A percentile compares a stretch with the other conserved stretches of the same genome.
phyloP scores from a whole-genome alignment of 805 yeast genomes.

The Sungouiella blattae region DNA sequence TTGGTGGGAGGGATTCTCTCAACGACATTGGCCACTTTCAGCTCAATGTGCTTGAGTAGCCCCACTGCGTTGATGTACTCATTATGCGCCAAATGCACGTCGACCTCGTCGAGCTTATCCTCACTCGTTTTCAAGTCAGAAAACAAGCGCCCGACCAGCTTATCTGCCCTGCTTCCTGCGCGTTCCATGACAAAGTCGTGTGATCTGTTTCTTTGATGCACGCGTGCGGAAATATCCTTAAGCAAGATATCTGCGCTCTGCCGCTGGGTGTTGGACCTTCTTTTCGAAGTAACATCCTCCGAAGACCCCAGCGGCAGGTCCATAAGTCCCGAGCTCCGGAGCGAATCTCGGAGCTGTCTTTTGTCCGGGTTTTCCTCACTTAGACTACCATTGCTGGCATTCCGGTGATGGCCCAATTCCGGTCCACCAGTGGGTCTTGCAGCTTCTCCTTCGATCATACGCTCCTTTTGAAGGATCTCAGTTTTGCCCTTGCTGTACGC shows the following conservation, averaged over 20 bases:
- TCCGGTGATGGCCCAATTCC: constrained; percentile 7
- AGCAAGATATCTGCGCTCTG: constrained; percentile 41
- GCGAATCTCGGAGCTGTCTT: constrained; percentile 36
- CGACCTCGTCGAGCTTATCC: constrained; percentile 65
- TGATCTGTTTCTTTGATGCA: constrained; percentile 58
- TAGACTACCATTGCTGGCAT: constrained; percentile 9
- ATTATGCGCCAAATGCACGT: constrained; percentile 61
- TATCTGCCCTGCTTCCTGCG: not conserved
- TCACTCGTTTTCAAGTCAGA: constrained; percentile 52
- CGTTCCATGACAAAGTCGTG: constrained; percentile 33
- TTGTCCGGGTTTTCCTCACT: constrained; percentile 32
- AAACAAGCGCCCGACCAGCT: constrained; percentile 26
- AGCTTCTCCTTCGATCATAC: constrained; percentile 19
- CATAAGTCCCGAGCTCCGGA: constrained; percentile 41
- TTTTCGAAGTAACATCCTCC: constrained; percentile 7
- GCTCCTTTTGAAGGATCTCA: constrained; percentile 38
- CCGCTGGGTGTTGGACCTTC: constrained; percentile 18
- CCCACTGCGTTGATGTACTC: constrained; percentile 47
- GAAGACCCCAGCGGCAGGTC: constrained; percentile 6
- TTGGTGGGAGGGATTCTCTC: constrained; percentile 13
- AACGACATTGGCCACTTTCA: constrained; percentile 28
- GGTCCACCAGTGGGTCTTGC: constrained; percentile 3
- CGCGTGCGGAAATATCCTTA: constrained; percentile 57
- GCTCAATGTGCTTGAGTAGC: constrained; percentile 34
- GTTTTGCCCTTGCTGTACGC: constrained; percentile 60